phyloP scores from a whole-genome alignment of 2,329 filamentous ascomycete species.

The Raffaelea arxii region DNA sequence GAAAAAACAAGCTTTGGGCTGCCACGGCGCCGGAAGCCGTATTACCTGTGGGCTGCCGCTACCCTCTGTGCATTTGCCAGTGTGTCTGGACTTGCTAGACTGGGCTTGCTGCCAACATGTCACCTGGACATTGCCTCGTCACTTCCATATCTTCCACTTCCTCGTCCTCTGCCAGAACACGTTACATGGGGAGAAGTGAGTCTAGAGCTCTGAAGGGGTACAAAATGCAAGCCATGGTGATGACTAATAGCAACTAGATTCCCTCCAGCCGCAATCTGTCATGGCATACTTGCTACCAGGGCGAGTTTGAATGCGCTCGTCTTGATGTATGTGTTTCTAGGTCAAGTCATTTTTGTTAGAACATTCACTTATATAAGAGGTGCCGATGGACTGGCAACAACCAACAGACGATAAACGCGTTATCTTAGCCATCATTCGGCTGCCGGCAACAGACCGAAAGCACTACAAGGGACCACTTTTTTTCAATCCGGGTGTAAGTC shows the following conservation, averaged over 20 bases:
- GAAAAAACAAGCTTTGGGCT: no score
- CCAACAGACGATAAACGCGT: constrained; percentile 24
- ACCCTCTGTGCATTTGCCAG: no score
- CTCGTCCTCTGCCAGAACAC: no score
- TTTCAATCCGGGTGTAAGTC: constrained; percentile 26
- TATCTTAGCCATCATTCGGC: constrained; percentile 26
- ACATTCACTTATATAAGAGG: constrained; percentile 4
- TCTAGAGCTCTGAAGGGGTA: no score
- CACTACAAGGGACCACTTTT: constrained; percentile 25
- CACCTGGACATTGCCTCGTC: no score
- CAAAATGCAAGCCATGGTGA: no score
- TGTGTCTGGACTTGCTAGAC: no score
- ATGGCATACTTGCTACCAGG: constrained; percentile 26
- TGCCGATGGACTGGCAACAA: constrained; percentile 31
- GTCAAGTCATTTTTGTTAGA: not conserved
- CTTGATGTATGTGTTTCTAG: constrained; percentile 17
- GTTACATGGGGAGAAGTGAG: no score
- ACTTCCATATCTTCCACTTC: no score
- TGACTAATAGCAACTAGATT: constrained; percentile 17
- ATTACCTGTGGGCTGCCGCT: no score
- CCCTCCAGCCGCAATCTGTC: constrained; percentile 19
- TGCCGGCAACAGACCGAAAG: constrained; percentile 19
- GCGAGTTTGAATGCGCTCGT: constrained; percentile 25
- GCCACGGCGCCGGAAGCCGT: no score
- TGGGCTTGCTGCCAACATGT: no score